Evolutionary conservation across 1,284 basidiomycete genomes (phyloP).

Genomic region (Leccinum fuscescens): DNA sequence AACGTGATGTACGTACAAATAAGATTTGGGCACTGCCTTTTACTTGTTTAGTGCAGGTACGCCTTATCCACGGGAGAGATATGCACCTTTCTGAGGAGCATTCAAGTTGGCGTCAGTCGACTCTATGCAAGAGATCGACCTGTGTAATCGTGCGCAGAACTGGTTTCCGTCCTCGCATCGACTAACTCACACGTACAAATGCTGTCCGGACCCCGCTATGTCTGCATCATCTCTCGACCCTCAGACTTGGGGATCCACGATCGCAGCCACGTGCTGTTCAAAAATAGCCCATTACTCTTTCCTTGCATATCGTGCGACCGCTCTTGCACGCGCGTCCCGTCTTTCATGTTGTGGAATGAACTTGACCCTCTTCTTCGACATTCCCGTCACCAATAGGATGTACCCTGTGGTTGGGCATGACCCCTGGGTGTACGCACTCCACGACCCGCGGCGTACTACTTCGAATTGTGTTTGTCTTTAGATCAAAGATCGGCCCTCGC

Average conservation of each 20-base stretch:
- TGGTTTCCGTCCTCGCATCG: background rate
- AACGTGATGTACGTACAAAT: background rate
- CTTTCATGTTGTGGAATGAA: background rate
- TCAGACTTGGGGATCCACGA: background rate
- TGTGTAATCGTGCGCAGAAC: too few species aligned
- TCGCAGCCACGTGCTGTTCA: background rate
- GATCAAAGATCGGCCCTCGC: background rate
- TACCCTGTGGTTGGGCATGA: background rate
- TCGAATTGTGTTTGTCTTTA: background rate
- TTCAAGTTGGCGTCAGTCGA: background rate
- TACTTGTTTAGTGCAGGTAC: background rate
- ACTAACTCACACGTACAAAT: background rate
- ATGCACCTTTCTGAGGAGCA: background rate
- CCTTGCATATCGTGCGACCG: background rate
- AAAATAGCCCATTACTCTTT: too few species aligned
- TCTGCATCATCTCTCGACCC: too few species aligned
- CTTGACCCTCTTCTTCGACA: background rate
- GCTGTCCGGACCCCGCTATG: background rate
- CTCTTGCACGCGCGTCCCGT: background rate
- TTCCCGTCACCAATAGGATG: background rate
- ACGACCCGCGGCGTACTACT: background rate
- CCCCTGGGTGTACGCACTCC: background rate
- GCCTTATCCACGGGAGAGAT: background rate
- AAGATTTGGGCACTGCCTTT: background rate
- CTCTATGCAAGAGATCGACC: background rate